Evolutionary conservation across 805 yeast species (phyloP).

Genomic region (Wickerhamomyces silvicola): DNA sequence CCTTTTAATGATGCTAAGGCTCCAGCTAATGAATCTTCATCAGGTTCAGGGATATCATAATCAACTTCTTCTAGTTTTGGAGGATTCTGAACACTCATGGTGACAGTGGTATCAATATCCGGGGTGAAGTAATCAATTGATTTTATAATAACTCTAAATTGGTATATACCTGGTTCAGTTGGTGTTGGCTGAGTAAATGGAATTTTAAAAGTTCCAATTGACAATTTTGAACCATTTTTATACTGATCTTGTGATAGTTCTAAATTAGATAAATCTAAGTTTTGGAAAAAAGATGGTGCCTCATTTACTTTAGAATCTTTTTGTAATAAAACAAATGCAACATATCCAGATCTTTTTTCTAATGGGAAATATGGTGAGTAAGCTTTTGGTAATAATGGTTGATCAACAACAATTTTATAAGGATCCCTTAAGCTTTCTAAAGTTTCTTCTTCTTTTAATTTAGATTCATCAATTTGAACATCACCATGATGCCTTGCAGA

Average conservation of each 20-base stretch:
- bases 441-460: constrained; percentile 49
- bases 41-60: constrained; percentile 63
- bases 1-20: constrained; percentile 69
- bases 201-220: constrained; percentile 68
- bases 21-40: constrained; percentile 70
- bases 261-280: constrained; percentile 51
- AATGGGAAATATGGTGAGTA: constrained; percentile 75
- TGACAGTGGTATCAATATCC: constrained; percentile 67
- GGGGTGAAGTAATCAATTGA: constrained; percentile 76
- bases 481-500: constrained; percentile 57
- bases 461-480: constrained; percentile 25
- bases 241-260: constrained; percentile 44
- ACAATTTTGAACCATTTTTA: constrained; percentile 25
- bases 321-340: constrained; percentile 62
- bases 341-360: constrained; percentile 47
- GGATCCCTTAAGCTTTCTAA: constrained; percentile 71
- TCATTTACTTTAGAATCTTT: constrained; percentile 79
- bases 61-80: constrained; percentile 41
- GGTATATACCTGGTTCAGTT: constrained; percentile 53
- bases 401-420: constrained; percentile 51
- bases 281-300: constrained; percentile 46
- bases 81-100: constrained; percentile 62
- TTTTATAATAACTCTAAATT: constrained; percentile 64
- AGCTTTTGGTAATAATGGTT: constrained; percentile 63
- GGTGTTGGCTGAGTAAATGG: constrained; percentile 77